Base-by-base conservation (phyloP, 2,329 filamentous ascomycete genomes). In the Zymoseptoria ardabiliae region DNA sequence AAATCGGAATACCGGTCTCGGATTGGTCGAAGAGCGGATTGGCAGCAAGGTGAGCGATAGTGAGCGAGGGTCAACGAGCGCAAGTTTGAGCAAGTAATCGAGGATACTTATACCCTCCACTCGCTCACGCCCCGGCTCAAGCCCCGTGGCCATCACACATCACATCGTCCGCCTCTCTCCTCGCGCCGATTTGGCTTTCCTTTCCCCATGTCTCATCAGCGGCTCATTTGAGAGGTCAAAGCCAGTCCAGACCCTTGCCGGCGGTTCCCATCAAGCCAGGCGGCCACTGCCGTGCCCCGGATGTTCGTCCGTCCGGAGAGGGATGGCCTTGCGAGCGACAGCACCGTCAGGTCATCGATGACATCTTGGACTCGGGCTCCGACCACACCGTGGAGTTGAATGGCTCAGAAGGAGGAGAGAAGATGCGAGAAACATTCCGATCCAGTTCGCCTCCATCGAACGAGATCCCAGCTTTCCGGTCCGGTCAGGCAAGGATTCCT, bases 71-170 rank as follows among this genome's bases (percentile, higher is more conserved):
- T 45, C 35, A n/a, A n/a, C 13, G 35, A 52, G 57, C 53, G 57
- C 30, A 35, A 19, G 48, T 55, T 55, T 59, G 57, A 59, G 57
- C 57, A 59, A 59, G 54, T 59, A 52, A 35, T 25, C 50, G 23
- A 50, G 45, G 20, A 25, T 58, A 55, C 57, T 58, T 58, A 55
- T 58, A 58, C 41, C 50, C 35, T 45, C 35, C 17, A 1, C 17
- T 2, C 35, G 11, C 3, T 13, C 35, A n/a, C n/a, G n/a, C 17
- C 13, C 35, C 35, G 35, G 4, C 35, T 17, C 35, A 45, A 45
- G 17, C 13, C 35, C 35, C 35, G 35, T 45, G 35, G 4, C 13
- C 35, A 13, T 41, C 35, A 3, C 13, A 13, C 35, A 17, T 17
- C 35, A 17, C 11, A 13, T 41, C 35, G 13, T 2, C 30, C 17